phyloP scores from a whole-genome alignment of 108 stramenopile genomes.

The Cyclotella atomus region DNA sequence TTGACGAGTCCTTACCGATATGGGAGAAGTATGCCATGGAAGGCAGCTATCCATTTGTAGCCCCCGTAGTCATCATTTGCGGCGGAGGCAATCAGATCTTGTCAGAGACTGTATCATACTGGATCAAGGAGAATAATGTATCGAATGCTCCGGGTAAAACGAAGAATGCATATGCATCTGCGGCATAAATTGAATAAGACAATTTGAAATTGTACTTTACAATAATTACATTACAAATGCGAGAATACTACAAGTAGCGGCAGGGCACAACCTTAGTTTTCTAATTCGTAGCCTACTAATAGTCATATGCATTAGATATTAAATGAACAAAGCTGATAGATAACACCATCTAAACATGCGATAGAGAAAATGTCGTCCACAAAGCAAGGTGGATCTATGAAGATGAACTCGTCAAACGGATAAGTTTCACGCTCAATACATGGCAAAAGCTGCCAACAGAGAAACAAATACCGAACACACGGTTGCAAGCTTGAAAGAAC shows the following conservation, averaged over 20 bases:
- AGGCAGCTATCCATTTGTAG: conserved; percentile 20
- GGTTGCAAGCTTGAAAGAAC: neutral
- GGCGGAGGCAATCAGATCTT: conserved; percentile 27
- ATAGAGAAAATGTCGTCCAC: neutral
- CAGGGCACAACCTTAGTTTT: neutral
- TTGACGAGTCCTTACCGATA: conserved; percentile 16
- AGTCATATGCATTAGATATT: neutral
- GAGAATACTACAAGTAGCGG: neutral
- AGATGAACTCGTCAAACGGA: too few relatives aligned
- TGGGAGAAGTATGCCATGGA: conserved; percentile 28
- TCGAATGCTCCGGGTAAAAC: conserved; percentile 27
- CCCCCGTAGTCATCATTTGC: conserved; percentile 14
- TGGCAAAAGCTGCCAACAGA: conserved; percentile 1
- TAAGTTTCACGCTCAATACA: neutral
- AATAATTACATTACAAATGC: neutral
- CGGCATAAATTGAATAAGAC: neutral
- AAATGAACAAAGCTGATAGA: neutral
- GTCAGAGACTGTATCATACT: conserved; percentile 21
- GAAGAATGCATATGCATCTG: conserved; percentile 6
- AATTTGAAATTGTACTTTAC: neutral
- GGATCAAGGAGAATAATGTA: conserved; percentile 24
- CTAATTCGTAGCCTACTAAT: too few relatives aligned
- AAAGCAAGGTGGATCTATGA: too few relatives aligned
- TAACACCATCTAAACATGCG: conserved; percentile 7
- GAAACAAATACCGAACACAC: neutral